Evolutionary conservation across 441 rosid genomes (phyloP).

Genomic region (Adansonia gregorii): DNA sequence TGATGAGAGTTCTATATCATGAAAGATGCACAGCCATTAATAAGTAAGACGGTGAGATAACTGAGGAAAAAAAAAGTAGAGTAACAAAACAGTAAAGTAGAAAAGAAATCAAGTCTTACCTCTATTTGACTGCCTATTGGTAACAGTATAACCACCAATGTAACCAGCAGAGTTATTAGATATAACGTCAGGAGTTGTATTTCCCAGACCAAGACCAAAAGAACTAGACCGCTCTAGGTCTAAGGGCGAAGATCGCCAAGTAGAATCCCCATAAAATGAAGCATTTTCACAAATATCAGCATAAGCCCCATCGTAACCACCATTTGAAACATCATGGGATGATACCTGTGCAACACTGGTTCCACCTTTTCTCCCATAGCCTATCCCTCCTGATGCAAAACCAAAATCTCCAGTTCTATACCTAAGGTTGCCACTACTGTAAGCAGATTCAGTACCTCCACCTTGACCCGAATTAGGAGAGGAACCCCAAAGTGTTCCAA

Average conservation of each 20-base stretch:
- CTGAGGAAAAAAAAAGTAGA: not conserved
- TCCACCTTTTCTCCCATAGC: constrained; percentile 45
- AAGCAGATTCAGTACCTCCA: constrained; percentile 43
- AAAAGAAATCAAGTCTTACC: constrained; percentile 33
- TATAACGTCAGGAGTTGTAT: constrained; percentile 41
- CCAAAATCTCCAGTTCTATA: constrained; percentile 38
- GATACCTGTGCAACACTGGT: constrained; percentile 37
- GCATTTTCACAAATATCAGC: constrained; percentile 45
- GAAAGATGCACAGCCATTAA: not conserved
- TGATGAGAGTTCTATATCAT: not conserved
- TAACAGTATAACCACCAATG: constrained; percentile 48
- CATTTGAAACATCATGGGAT: constrained; percentile 41
- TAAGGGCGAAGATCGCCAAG: constrained; percentile 54
- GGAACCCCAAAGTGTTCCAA: constrained; percentile 52
- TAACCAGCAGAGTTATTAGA: constrained; percentile 43
- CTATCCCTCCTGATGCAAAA: constrained; percentile 37
- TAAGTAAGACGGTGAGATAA: not conserved
- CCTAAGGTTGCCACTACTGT: constrained; percentile 32
- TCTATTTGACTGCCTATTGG: constrained; percentile 48
- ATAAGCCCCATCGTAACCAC: constrained; percentile 46
- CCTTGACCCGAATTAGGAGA: constrained; percentile 41
- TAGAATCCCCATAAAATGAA: constrained; percentile 54
- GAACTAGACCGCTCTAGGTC: constrained; percentile 42
- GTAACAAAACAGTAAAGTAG: not conserved
- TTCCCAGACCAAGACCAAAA: constrained; percentile 44